Percentiles rank a stretch among this genome's conserved stretches.
These are phyloP conservation scores for Phytophthora syringae DNA, from an alignment of 352 stramenopile genomes.

Conservation along the genomic window DNA sequence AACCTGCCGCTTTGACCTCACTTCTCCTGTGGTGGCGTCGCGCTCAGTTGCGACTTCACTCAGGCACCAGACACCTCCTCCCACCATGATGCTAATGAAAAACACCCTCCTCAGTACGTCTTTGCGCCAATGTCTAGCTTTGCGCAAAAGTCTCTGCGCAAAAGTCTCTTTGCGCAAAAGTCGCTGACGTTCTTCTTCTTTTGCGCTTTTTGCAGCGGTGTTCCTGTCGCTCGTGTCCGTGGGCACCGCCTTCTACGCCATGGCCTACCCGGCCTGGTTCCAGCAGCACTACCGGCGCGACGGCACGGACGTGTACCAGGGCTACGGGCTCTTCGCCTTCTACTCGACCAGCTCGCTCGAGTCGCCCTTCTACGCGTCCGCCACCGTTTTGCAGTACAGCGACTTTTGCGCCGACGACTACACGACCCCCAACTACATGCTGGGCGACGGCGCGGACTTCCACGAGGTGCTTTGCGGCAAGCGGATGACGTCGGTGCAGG, in stretches of 20 bases:
- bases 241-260: conserved; percentile 79
- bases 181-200: conserved; percentile 5
- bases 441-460: conserved; percentile 79
- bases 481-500: conserved; percentile 72
- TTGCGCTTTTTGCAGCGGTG: conserved; percentile 55
- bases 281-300: conserved; percentile 84
- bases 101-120: conserved; percentile 80
- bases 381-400: conserved; percentile 79
- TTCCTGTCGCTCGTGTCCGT: conserved; percentile 79
- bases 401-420: conserved; percentile 66
- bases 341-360: conserved; percentile 80
- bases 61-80: conserved; percentile 5
- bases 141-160: no score
- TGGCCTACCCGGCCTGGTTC: conserved; percentile 87
- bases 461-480: conserved; percentile 75
- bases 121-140: no score
- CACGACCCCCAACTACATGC: conserved; percentile 82
- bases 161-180: neutral
- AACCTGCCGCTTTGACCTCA: conserved; percentile 7
- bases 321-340: conserved; percentile 83
- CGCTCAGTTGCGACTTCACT: conserved; percentile 16
- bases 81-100: conserved; percentile 58
- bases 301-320: conserved; percentile 77
- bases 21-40: conserved; percentile 42
- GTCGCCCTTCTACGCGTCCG: conserved; percentile 81